Conservation (phyloP, 2,329 filamentous ascomycete genomes). For the Beauveria sp. region DNA sequence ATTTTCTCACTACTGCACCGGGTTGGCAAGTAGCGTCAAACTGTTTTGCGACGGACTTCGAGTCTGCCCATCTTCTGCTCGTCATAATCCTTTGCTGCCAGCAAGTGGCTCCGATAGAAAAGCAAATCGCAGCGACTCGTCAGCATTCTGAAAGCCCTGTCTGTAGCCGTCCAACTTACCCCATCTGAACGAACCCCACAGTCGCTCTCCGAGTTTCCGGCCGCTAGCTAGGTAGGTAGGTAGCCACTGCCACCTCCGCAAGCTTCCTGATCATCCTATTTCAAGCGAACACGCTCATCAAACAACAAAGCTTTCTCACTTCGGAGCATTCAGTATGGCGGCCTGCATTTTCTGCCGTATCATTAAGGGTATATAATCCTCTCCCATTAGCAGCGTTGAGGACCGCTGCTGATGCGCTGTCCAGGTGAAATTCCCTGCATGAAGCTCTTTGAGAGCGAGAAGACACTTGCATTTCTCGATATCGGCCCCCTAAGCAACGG, state of each 20-base stretch:
- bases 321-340: conserved; percentile 14
- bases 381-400: background rate
- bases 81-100: no score
- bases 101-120: no score
- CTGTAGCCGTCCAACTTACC: no score
- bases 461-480: conserved; percentile 91
- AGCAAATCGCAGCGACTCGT: no score
- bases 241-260: conserved; percentile 1
- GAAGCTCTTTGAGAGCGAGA: conserved; percentile 93
- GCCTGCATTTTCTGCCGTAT: conserved; percentile 97
- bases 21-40: no score
- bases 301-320: background rate
- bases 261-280: background rate
- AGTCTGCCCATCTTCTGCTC: no score
- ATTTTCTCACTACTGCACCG: no score
- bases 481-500: conserved; percentile 84
- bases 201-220: background rate
- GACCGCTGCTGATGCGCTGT: background rate
- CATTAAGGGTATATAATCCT: conserved; percentile 64
- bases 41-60: no score
- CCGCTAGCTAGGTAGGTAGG: background rate
- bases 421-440: conserved; percentile 90
- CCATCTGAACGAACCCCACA: background rate
- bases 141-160: no score
- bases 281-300: background rate